phyloP scores from a whole-genome alignment of 108 stramenopile species.

The Cyclotella kingstonii region DNA sequence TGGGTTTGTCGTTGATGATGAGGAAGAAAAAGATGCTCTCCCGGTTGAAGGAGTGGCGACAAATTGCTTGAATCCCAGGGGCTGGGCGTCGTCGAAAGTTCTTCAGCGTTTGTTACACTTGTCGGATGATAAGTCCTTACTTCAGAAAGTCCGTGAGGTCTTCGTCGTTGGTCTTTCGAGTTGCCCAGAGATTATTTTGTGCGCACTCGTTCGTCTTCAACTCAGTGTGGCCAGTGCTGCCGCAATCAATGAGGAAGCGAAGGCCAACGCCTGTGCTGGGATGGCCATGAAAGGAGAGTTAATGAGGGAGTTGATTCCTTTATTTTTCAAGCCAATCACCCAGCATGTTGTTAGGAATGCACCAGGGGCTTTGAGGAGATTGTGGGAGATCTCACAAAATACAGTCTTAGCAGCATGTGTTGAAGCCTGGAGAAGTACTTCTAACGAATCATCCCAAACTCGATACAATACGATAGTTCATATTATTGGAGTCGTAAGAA shows the following conservation, averaged over 20 bases:
- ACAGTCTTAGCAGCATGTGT: conserved; percentile 85
- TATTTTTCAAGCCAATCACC: conserved; percentile 85
- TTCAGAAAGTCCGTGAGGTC: conserved; percentile 69
- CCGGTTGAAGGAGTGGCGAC: conserved; percentile 44
- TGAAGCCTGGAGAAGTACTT: conserved; percentile 86
- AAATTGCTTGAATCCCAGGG: conserved; percentile 50
- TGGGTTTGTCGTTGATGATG: conserved; percentile 62
- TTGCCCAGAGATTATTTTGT: conserved; percentile 81
- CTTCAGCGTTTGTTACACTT: conserved; percentile 73
- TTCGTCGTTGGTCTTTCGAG: conserved; percentile 66
- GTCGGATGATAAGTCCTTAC: conserved; percentile 69
- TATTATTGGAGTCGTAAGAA: conserved; percentile 72
- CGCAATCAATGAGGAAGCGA: conserved; percentile 18
- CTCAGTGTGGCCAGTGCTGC: conserved; percentile 39
- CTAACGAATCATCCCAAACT: conserved; percentile 47
- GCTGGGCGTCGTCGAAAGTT: conserved; percentile 74
- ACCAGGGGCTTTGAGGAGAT: conserved; percentile 76
- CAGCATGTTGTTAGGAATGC: conserved; percentile 69
- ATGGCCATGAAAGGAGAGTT: conserved; percentile 84
- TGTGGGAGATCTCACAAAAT: conserved; percentile 84
- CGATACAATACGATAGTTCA: conserved; percentile 73
- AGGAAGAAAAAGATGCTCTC: conserved; percentile 70
- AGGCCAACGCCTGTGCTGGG: conserved; percentile 58
- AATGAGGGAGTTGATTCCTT: conserved; percentile 88
- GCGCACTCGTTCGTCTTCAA: conserved; percentile 64